A percentile compares a stretch with the other conserved stretches of the same genome.
These are phyloP conservation scores for Tolypocladium guangdongense DNA, from an alignment of 2,329 filamentous ascomycete species.

Conservation along the genomic window DNA sequence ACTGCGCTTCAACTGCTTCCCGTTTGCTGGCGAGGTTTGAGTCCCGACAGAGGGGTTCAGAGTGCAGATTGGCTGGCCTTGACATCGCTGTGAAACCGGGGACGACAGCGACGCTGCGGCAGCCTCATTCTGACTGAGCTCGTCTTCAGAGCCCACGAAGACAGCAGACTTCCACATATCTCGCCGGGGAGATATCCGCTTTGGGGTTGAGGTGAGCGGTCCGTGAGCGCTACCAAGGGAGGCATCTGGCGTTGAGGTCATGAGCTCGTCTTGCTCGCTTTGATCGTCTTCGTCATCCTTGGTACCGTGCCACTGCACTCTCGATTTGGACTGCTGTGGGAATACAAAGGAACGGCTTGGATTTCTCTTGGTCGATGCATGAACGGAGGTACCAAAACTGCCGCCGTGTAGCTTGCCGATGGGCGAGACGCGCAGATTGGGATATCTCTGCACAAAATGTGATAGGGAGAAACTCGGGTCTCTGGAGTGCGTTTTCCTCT, in stretches of 20 bases:
- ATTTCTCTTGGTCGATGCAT: not conserved
- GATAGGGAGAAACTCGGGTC: not conserved
- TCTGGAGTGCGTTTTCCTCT: constrained; percentile 9
- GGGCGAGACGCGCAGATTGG: not conserved
- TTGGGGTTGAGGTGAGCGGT: constrained; percentile 3
- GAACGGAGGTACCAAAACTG: not conserved
- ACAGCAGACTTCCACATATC: constrained; percentile 2
- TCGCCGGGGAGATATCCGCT: constrained; percentile 6
- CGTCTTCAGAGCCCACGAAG: constrained; percentile 5
- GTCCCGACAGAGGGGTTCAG: not conserved
- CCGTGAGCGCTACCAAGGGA: constrained; percentile 2
- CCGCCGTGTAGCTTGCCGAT: not conserved
- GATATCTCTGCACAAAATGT: not conserved
- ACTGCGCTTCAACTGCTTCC: not conserved
- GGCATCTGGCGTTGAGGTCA: not conserved
- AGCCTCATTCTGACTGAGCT: constrained; percentile 4
- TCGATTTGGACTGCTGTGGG: not conserved
- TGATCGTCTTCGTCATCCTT: not conserved
- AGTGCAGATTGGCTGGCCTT: not conserved
- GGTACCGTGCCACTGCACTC: not conserved
- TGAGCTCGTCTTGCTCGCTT: constrained; percentile 8
- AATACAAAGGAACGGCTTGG: not conserved
- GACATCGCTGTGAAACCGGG: constrained; percentile 14
- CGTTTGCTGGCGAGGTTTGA: constrained; percentile 1
- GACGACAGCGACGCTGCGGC: constrained; percentile 14